phyloP scores from a whole-genome alignment of 352 stramenopile genomes.

The Pythium volutum region DNA sequence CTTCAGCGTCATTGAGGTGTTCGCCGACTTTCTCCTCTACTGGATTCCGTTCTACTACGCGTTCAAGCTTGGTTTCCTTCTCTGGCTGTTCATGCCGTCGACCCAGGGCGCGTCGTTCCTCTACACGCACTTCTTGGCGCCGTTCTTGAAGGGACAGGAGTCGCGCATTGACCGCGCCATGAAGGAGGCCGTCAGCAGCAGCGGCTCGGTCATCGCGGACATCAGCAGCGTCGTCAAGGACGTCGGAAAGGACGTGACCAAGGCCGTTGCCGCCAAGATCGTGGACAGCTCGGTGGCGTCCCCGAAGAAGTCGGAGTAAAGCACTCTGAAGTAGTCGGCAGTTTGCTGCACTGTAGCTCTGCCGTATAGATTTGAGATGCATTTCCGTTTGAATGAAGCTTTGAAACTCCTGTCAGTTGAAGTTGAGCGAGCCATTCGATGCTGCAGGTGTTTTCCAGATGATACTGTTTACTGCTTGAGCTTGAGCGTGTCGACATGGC shows the following conservation, averaged over 20 bases:
- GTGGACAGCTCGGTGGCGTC: constrained; percentile 48
- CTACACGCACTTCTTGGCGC: constrained; percentile 92
- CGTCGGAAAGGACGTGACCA: constrained; percentile 68
- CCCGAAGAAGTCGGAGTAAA: constrained; percentile 27
- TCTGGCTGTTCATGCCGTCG: constrained; percentile 97
- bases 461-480: background rate
- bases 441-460: no score
- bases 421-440: background rate
- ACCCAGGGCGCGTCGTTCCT: constrained; percentile 94
- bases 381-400: constrained; percentile 19
- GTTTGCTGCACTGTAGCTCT: constrained; percentile 10
- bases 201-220: constrained; percentile 73
- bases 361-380: constrained; percentile 31
- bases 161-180: constrained; percentile 81
- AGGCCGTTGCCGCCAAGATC: constrained; percentile 73
- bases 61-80: constrained; percentile 97
- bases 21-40: constrained; percentile 95
- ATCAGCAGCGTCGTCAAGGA: constrained; percentile 75
- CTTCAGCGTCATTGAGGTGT: constrained; percentile 97
- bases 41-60: constrained; percentile 99
- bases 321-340: background rate
- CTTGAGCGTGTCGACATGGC: background rate
- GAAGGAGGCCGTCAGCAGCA: constrained; percentile 77
- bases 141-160: constrained; percentile 83
- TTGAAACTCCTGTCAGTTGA: constrained; percentile 6